Conservation (phyloP, 768 basidiomycete species). For the Cystofilobasidium bisporidii region DNA sequence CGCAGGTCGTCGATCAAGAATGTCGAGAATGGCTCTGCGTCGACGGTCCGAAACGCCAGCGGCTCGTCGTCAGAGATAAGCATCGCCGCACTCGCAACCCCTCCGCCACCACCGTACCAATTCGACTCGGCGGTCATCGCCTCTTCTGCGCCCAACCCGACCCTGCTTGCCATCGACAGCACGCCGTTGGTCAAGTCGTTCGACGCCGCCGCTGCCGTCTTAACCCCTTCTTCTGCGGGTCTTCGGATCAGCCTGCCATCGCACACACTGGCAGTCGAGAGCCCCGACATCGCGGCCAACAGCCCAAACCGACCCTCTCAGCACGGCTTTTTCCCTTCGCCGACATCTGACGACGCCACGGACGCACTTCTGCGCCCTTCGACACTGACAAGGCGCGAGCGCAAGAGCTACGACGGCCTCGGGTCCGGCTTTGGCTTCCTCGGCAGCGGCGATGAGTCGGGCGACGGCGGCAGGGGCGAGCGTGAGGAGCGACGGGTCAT, state of each 20-base stretch:
- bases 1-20: background rate
- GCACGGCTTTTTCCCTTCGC: background rate
- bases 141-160: too few species aligned
- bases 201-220: too few species aligned
- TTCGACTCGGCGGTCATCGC: background rate
- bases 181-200: too few species aligned
- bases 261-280: too few species aligned
- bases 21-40: background rate
- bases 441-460: background rate
- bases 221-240: too few species aligned
- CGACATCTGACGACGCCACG: too few species aligned
- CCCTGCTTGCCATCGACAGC: too few species aligned
- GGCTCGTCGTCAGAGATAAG: background rate
- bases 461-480: too few species aligned
- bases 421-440: background rate
- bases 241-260: too few species aligned
- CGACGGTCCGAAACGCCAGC: background rate
- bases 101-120: background rate
- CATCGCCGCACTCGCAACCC: background rate
- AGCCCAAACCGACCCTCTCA: too few species aligned
- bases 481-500: background rate
- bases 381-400: background rate
- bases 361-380: too few species aligned
- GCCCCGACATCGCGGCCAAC: too few species aligned
- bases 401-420: slow-evolving; percentile 1